Conservation (phyloP, 352 stramenopile species). For the Phytophthora podocarpi region DNA sequence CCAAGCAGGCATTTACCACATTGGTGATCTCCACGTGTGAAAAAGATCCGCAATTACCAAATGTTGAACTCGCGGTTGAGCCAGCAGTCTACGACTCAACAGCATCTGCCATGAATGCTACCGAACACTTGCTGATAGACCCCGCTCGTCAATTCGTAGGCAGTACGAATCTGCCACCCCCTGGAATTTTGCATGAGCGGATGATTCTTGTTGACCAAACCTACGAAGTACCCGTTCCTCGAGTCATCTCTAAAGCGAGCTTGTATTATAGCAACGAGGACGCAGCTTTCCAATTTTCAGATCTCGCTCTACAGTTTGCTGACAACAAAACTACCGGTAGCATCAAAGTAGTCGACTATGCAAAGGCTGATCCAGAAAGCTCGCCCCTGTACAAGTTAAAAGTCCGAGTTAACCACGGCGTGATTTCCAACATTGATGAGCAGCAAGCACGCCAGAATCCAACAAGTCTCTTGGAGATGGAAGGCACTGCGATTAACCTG, state of each 20-base stretch:
- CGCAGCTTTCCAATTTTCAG: conserved; percentile 46
- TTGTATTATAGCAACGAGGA: conserved; percentile 52
- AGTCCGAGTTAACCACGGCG: conserved; percentile 28
- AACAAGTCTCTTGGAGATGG: conserved; percentile 6
- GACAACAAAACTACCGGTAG: background rate
- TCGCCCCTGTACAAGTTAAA: conserved; percentile 16
- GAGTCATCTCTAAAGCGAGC: conserved; percentile 24
- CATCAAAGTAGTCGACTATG: background rate
- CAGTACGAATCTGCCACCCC: conserved; percentile 13
- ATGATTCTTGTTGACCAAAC: conserved; percentile 30
- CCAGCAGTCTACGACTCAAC: no score
- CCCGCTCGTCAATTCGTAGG: no score
- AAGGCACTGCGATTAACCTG: conserved; percentile 23
- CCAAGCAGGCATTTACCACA: no score
- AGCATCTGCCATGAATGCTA: no score
- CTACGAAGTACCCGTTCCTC: conserved; percentile 32
- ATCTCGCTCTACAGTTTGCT: conserved; percentile 32
- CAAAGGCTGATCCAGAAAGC: conserved; percentile 3
- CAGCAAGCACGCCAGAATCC: background rate
- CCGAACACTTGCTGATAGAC: no score
- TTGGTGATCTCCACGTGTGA: no score
- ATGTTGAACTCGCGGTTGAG: no score
- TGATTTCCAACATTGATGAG: conserved; percentile 7
- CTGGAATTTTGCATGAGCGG: conserved; percentile 26
- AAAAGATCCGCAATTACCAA: no score